Base-by-base conservation (phyloP, 257 asterid genomes). In the Jacaranda copaia region DNA sequence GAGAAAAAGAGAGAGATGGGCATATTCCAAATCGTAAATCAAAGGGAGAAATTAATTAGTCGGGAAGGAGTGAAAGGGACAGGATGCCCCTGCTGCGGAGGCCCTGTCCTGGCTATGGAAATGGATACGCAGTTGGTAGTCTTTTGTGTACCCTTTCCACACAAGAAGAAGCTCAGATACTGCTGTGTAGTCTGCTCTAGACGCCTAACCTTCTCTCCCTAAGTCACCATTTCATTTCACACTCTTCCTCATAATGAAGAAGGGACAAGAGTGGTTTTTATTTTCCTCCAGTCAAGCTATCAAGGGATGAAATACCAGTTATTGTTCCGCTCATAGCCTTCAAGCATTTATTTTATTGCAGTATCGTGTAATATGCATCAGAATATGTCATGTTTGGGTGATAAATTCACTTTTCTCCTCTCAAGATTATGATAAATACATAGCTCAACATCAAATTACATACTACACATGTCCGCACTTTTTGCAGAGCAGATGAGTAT, bases 61-160 rank as follows among this genome's bases (percentile, higher is more conserved):
- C 49, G 72, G 15, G 19, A 78, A 19, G 77, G 81, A 5, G 51
- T 60, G 49, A 60, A 74, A 61, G 58, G 72, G 4, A 15, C 18
- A 18, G 68, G 52, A 36, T 78, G 82, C 62, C 82, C 82, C 5
- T 18, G 76, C 5, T 78, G 82, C 45, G 71, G 68, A 0, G 82
- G 82, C 0, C 64, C 64, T 0, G 66, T 78, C 5, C 66, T 70
- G 3, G 77, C 82, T 1, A 61, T 71, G 77, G 77, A 78, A 3
- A 60, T 10, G 1, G 77, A 78, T 72, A 70, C 82, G 6, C 82
- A 71, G 10, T 51, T 78, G 56, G 62, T 62, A 2, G 67, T 77
- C 7, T 77, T 77, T 36, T 70, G 81, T 15, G 49, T 77, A 7
- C 81, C 81, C 2, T 12, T 77, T 5, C 68, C 77, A 3, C 77